A percentile compares a stretch with the other conserved stretches of the same genome.
phyloP scores from a whole-genome alignment of 2,329 filamentous ascomycete genomes.

The Alternaria sp. region DNA sequence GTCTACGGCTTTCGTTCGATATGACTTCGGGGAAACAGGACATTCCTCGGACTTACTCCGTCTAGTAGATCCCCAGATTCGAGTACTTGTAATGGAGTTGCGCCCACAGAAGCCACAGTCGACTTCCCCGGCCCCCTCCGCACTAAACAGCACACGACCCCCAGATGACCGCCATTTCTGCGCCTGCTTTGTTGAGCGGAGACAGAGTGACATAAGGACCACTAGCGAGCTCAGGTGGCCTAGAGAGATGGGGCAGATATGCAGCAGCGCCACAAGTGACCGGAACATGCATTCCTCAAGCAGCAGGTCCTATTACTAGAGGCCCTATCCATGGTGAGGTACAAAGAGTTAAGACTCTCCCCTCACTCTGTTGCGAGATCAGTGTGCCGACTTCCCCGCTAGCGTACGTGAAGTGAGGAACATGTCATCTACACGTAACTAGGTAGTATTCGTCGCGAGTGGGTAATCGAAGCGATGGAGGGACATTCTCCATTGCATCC shows the following conservation, averaged over 20 bases:
- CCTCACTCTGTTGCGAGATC: background rate
- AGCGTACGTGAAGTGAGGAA: background rate
- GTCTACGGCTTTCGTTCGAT: slow-evolving; percentile 30
- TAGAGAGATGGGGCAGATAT: slow-evolving; percentile 3
- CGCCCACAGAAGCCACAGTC: background rate
- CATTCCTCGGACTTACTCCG: slow-evolving; percentile 26
- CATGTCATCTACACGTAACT: background rate
- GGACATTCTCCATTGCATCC: background rate
- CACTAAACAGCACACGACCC: background rate
- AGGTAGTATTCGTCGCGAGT: background rate
- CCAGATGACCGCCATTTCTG: slow-evolving; percentile 5
- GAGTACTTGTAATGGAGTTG: slow-evolving; percentile 4
- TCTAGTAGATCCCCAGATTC: background rate
- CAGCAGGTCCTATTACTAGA: background rate
- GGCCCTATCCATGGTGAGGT: background rate
- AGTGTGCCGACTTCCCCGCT: background rate
- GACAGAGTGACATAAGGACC: background rate
- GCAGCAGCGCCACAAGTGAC: slow-evolving; percentile 9
- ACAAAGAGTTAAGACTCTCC: background rate
- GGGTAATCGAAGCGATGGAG: background rate
- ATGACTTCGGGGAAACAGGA: slow-evolving; percentile 29
- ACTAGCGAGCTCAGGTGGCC: slow-evolving; percentile 1
- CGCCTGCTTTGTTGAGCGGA: background rate
- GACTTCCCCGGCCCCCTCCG: background rate
- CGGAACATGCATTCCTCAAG: slow-evolving; percentile 2